These are phyloP conservation scores for Fomitopsis serialis DNA, from an alignment of 768 basidiomycete genomes.

Conservation along the genomic window DNA sequence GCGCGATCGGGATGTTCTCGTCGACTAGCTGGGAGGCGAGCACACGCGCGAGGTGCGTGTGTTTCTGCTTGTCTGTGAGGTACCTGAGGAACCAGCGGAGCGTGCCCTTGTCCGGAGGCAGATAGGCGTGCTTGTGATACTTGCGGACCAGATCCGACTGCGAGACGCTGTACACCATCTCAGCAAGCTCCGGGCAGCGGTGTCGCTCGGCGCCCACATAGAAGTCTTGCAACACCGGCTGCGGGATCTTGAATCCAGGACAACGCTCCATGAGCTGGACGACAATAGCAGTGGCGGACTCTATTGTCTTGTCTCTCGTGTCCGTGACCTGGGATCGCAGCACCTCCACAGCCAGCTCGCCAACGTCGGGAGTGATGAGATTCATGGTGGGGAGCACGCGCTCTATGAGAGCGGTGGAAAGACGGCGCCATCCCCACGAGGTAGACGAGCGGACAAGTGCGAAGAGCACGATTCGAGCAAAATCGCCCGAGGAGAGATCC, in stretches of 20 bases:
- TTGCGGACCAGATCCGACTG: conserved; percentile 7
- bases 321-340: conserved; percentile 17
- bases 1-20: conserved; percentile 34
- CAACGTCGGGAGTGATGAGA: conserved; percentile 18
- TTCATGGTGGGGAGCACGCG: conserved; percentile 15
- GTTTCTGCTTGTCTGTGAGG: conserved; percentile 32
- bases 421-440: conserved; percentile 47
- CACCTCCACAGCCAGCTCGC: conserved; percentile 37
- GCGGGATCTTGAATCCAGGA: conserved; percentile 25
- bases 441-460: conserved; percentile 47
- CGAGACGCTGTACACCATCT: conserved; percentile 42
- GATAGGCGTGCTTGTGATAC: conserved; percentile 29
- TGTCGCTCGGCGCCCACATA: conserved; percentile 9
- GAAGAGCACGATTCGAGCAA: conserved; percentile 42
- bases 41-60: conserved; percentile 41
- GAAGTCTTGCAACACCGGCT: conserved; percentile 33
- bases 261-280: not conserved
- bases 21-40: conserved; percentile 47
- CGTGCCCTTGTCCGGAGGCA: conserved; percentile 41
- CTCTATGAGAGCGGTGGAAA: conserved; percentile 36
- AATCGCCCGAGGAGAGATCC: conserved; percentile 33
- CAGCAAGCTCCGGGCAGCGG: conserved; percentile 30
- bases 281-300: conserved; percentile 22
- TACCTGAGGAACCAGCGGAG: conserved; percentile 51
- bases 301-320: not conserved